phyloP scores from a whole-genome alignment of 164 flowering plant species.

The Sedum album region DNA sequence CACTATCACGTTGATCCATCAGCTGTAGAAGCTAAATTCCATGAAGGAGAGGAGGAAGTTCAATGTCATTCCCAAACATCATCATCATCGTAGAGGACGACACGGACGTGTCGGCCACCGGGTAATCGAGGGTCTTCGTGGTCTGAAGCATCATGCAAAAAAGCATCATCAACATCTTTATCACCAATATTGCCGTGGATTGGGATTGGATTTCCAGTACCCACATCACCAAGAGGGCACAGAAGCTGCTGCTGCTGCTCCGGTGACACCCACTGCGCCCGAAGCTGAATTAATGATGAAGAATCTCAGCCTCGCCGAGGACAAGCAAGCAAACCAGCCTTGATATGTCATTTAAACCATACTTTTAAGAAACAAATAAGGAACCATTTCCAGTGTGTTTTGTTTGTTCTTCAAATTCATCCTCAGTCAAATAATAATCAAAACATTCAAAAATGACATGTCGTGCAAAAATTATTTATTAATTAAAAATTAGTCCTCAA shows the following conservation, averaged over 20 bases:
- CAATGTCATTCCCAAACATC: not conserved
- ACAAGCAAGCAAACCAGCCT: not conserved
- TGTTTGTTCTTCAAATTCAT: too few relatives aligned
- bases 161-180: not conserved
- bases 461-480: too few relatives aligned
- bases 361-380: too few relatives aligned
- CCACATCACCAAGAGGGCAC: not conserved
- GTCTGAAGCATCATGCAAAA: not conserved
- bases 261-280: not conserved
- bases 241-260: not conserved
- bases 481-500: too few relatives aligned
- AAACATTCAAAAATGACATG: too few relatives aligned
- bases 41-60: not conserved
- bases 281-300: not conserved
- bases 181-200: not conserved
- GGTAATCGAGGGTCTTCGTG: not conserved
- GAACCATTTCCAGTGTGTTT: not conserved
- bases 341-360: not conserved
- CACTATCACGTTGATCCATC: not conserved
- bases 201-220: not conserved
- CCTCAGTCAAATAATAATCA: too few relatives aligned
- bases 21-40: not conserved
- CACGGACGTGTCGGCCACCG: not conserved
- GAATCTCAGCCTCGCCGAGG: not conserved
- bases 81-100: constrained; percentile 1